Base-by-base conservation (phyloP, 78 protist genomes). In the Chrysochromulina parva region DNA sequence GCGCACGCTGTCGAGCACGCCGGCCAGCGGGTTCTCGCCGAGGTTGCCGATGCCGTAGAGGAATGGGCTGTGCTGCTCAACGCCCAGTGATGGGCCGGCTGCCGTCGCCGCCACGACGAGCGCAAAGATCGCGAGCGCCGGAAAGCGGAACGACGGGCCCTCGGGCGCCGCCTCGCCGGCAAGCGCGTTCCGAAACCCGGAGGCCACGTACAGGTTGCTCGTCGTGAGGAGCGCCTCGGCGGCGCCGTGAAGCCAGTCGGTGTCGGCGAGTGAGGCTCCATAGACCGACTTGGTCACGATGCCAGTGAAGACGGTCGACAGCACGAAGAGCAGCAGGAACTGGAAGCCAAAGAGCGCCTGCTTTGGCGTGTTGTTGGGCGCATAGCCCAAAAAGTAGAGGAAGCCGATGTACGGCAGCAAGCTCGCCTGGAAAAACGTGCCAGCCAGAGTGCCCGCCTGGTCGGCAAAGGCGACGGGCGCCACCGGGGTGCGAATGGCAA, bases 241-340 rank as follows among this genome's bases (percentile, higher is more conserved):
- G 28, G 52, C n/a, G 22, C 93, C 93, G 66, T 90, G 93, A 48
- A 90, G 93, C 93, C 93, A 90, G 90, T 90, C 93, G 13, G 57
- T 89, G 53, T 90, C 89, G 2, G 93, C 88, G 38, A 90, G 93
- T 57, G 93, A 66, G 57, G 26, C 28, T 6, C 58, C 80, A 84
- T 90, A 90, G 60, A 20, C 48, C 52, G 48, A 20, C 74, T 81
- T 90, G 20, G 92, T 6, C 9, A 90, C 38, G 89, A 90, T 47
- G 54, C 90, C 88, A 1, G 93, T 84, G 28, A 73, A 69, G 9
- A 90, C 66, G 53, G 93, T 85, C 20, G 93, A 88, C 57, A 90
- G 16, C 7, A 90, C 93, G 54, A 90, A 90, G 50, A 90, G 90
- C 38, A 90, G 93, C 16, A 89, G 84, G 54, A 74, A 74, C 38